Evolutionary conservation across 768 basidiomycete species (phyloP), one percentile per base, ranked within the genome.

Genomic region (Xerocomellus amylosporus): DNA sequence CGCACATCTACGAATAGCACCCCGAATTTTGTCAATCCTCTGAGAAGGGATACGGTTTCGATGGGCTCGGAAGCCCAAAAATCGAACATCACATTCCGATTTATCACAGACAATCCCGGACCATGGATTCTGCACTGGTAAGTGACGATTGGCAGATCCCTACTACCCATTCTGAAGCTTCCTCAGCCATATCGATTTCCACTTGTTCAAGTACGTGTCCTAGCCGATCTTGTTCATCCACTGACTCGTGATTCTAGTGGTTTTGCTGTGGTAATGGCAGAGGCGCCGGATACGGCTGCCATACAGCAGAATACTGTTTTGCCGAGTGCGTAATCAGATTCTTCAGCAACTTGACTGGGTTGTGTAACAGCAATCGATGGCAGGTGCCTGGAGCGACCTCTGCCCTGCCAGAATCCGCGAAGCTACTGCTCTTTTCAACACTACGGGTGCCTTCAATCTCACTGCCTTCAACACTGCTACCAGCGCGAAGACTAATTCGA

Each of bases 101-200:
- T 85, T 68, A 62, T 71, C 24, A 85, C 85, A 4, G 79, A 88
- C 61, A 88, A 88, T 67, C 77, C 85, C 4, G 87, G 87, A 12
- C 79, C 80, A 4, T 85, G 83, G 80, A 72, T 79, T 58, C 55
- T 79, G 30, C 79, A 79, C 57, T 79, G 71, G 70, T 67, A 36
- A 49, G 62, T 36, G 46, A 9, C 19, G 9, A 13, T 39, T 41
- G 19, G 14, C 13, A 31, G 10, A 31, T 48, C 26, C 22, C 42
- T 5, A 20, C 22, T 39, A 4, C 26, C 9, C 14, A 14, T 10
- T 19, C 51, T 59, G 49, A 60, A 30, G 2, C 3, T 49, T 57
- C 4, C 33, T 36, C 26, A 72, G 71, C 51, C 69, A 70, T 47
- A 67, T 70, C 41, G 71, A 72, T 51, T 72, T 58, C 37, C 69